Evolutionary conservation across 352 stramenopile species (phyloP).

Genomic region (Pythium rhizo-oryzae): DNA sequence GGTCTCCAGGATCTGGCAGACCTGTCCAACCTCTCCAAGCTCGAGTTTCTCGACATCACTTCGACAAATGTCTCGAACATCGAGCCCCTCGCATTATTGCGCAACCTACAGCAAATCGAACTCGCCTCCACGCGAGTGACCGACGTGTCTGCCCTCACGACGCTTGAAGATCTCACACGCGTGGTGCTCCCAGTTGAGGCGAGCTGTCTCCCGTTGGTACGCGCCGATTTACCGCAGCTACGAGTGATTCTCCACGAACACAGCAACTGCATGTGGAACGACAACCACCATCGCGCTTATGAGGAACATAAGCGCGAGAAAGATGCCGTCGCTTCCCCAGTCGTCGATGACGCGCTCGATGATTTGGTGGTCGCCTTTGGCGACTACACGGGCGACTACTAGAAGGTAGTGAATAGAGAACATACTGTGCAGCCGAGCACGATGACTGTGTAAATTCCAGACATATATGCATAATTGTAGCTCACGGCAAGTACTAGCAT

Average conservation of each 20-base stretch:
- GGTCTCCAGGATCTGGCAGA: conserved; percentile 14
- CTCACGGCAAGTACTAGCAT: no score
- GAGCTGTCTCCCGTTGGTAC: conserved; percentile 18
- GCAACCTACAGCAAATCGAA: conserved; percentile 5
- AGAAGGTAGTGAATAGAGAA: neutral
- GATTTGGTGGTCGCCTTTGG: conserved; percentile 18
- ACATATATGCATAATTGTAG: no score
- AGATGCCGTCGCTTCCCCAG: neutral
- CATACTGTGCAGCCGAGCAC: no score
- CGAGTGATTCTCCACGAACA: conserved; percentile 22
- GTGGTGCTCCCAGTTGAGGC: conserved; percentile 11
- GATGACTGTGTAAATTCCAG: no score
- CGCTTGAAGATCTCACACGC: conserved; percentile 1
- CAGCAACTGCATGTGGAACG: conserved; percentile 19
- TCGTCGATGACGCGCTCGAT: conserved; percentile 5
- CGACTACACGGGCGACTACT: conserved; percentile 24
- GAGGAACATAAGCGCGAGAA: neutral
- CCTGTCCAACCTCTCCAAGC: conserved; percentile 8
- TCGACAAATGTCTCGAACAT: conserved; percentile 14
- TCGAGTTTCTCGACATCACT: conserved; percentile 17
- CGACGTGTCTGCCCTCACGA: conserved; percentile 10
- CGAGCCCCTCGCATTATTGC: neutral
- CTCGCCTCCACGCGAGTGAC: conserved; percentile 15
- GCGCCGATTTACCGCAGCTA: conserved; percentile 8
- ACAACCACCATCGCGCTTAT: conserved; percentile 1